These are phyloP conservation scores for Monosporascus ibericus DNA, from an alignment of 2,329 filamentous ascomycete genomes.

Conservation along the genomic window DNA sequence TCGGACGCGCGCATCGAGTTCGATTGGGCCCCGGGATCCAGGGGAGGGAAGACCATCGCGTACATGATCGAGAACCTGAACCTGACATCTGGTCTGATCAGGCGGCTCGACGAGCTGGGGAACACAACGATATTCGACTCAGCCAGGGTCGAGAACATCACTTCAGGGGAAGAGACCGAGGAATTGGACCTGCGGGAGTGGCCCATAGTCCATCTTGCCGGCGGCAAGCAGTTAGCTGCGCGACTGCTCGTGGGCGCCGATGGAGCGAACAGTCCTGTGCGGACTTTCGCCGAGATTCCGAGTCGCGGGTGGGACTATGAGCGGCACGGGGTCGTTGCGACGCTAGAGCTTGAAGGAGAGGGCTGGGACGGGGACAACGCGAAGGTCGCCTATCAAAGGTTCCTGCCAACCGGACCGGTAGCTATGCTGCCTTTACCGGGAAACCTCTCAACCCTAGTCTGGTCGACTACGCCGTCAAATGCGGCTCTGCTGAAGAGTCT, in stretches of 20 bases:
- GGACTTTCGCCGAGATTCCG: slow-evolving; percentile 79
- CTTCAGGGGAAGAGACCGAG: slow-evolving; percentile 62
- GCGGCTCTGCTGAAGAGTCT: slow-evolving; percentile 76
- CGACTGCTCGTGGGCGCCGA: slow-evolving; percentile 88
- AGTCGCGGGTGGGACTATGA: slow-evolving; percentile 91
- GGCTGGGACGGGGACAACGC: slow-evolving; percentile 46
- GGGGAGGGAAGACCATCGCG: slow-evolving; percentile 62
- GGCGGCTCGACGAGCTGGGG: slow-evolving; percentile 63
- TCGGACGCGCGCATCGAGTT: slow-evolving; percentile 85
- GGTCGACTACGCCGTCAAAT: slow-evolving; percentile 82
- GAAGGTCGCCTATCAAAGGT: slow-evolving; percentile 89
- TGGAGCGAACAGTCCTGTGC: slow-evolving; percentile 89
- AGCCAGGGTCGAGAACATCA: slow-evolving; percentile 73
- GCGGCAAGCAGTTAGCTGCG: slow-evolving; percentile 64
- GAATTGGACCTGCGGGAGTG: slow-evolving; percentile 75
- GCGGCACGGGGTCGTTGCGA: slow-evolving; percentile 86
- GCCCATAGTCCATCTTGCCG: slow-evolving; percentile 74
- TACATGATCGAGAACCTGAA: slow-evolving; percentile 98
- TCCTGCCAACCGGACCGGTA: slow-evolving; percentile 85
- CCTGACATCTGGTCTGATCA: slow-evolving; percentile 70
- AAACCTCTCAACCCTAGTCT: slow-evolving; percentile 79
- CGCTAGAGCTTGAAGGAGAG: slow-evolving; percentile 63
- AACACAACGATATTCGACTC: slow-evolving; percentile 67
- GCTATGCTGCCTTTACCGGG: slow-evolving; percentile 87
- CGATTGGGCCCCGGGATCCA: slow-evolving; percentile 55